Base-by-base conservation (phyloP, 1,139 yeast species). In the Entelexis sorbosivorans region DNA sequence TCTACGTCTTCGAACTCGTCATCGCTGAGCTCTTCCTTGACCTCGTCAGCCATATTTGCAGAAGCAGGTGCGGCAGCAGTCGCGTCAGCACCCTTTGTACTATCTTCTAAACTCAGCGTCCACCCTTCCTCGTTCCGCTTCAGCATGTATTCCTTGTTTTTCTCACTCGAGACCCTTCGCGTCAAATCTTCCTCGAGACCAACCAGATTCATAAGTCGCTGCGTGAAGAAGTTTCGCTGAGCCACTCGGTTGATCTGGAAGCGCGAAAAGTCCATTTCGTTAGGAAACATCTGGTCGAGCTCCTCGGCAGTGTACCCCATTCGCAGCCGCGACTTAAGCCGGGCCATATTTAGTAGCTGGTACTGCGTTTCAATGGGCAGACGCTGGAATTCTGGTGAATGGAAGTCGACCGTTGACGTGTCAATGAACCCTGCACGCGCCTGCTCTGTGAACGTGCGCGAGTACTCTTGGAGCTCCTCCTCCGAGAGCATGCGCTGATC, bases 291-390 rank as follows among this genome's bases (percentile, higher is more conserved):
- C 4, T 76, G 71, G 58, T 86, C 85, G 29, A 93, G 69, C 62
- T 93, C 96, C 16, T 85, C 91, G 55, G 87, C 86, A 0, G 89
- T 74, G 63, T 83, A 87, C 0, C 99, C 99, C 95, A 93, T 82
- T 69, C 99, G 79, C 64, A 93, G 75, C 52, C 99, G 71, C 0
- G 97, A 89, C 56, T 87, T 75, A 34, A 88, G 69, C 51, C 99
- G 68, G 19, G 94, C 75, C 52, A 87, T 87, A 11, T 91, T 86
- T 26, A 93, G 69, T 2, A 88, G 77, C 77, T 87, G 87, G 63
- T 91, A 93, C 63, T 88, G 96, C 0, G 95, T 82, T 0, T 89
- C 77, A 51, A 82, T 69, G 0, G 98, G 96, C 31, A 72, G 58
- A 11, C 60, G 48, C 31, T 61, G 55, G 49, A 72, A 71, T 40